Evolutionary conservation across 208 protist species (phyloP), one percentile per base, ranked within the genome.

Genomic region (Trypanosoma scelopori): DNA sequence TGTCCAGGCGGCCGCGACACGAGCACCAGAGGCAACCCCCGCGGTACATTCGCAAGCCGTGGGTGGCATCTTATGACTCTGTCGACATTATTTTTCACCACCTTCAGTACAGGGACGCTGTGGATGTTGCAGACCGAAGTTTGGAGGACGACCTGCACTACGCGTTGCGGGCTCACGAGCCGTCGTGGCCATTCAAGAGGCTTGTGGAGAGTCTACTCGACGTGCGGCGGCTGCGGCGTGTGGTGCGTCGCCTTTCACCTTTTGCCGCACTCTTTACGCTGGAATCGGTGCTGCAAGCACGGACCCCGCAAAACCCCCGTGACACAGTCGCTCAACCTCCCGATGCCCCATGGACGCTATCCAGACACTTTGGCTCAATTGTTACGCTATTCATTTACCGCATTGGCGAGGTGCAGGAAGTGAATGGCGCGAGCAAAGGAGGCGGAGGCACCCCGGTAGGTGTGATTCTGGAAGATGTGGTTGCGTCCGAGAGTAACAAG

Each of bases 261-360:
- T 87, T 78, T 74, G 78, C 69, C 20, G 89, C 88, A 55, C 47
- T 94, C 16, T 77, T 90, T 55, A 56, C 77, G 5, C 63, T 94
- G 18, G 79, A 87, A 68, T 58, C 66, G 0, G 50, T 72, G 12
- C 71, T 94, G 27, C 61, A 72, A 47, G 59, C 64, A 43, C 78
- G 84, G 18, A 72, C 64, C 51, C 72, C 62, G 20, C 75, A 74
- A 27, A 30, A 22, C 7, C 15, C 15, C 25, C 57, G 25, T 42
- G 66, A 47, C 57, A 57, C 0, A 13, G 41, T 43, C 4, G 45
- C 20, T 27, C 57, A 62, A 35, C 57, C 47, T 27, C 83, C 89
- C 3, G 69, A 82, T n/a, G 85, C 85, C 3, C 74, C 82, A 27
- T 95, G 89, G 87, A 95, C 86, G 35, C 69, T 95, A 42, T 95